These are phyloP conservation scores for Vanilla planifolia DNA, from an alignment of 106 monocot genomes.

Conservation along the genomic window DNA sequence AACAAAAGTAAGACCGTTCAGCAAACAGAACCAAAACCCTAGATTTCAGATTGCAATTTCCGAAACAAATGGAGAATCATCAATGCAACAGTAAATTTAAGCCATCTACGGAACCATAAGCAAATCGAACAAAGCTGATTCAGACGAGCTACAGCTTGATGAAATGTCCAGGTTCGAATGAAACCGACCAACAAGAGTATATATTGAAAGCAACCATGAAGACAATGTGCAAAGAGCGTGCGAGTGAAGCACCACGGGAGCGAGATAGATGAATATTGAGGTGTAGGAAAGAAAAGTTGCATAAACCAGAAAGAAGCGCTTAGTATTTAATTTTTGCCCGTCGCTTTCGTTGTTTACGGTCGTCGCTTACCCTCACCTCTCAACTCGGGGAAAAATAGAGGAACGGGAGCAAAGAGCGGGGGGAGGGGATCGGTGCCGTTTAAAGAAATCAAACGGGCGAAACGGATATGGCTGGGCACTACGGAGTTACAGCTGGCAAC, in stretches of 20 bases:
- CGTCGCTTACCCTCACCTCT: not conserved
- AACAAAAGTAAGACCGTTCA: not conserved
- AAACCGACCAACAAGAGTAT: not conserved
- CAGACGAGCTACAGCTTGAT: not conserved
- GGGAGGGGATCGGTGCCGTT: not conserved
- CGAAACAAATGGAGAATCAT: not conserved
- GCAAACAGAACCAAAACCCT: not conserved
- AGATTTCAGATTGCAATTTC: not conserved
- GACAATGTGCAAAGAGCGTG: not conserved
- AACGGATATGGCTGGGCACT: no score
- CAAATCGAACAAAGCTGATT: not conserved
- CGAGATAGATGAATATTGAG: not conserved
- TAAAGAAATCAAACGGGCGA: no score
- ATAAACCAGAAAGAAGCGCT: not conserved
- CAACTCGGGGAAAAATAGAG: not conserved
- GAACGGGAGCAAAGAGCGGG: not conserved
- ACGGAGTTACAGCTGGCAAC: no score
- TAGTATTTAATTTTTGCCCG: not conserved
- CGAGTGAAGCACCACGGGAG: not conserved
- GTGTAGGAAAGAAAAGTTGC: not conserved
- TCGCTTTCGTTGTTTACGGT: not conserved
- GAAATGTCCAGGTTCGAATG: not conserved
- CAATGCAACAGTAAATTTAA: slow-evolving; percentile 4
- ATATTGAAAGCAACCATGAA: not conserved
- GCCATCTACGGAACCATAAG: not conserved